These are phyloP conservation scores for Paecilomyces formosus DNA, from an alignment of 2,329 filamentous ascomycete genomes.

Conservation along the genomic window DNA sequence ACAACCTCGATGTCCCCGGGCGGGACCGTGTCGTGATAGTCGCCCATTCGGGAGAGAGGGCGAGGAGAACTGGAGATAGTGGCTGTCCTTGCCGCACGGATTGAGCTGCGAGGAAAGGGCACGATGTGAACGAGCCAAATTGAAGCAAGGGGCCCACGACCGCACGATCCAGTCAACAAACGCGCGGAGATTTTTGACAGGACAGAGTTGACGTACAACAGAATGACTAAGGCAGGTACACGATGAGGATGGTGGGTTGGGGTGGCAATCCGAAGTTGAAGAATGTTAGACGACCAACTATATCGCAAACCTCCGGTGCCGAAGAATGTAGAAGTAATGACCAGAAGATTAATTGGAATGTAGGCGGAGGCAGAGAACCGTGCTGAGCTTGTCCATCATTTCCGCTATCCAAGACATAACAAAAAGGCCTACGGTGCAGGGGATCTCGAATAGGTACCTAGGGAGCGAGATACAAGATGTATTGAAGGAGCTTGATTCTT, in stretches of 20 bases:
- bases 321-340: slow-evolving; percentile 25
- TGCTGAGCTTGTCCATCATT: background rate
- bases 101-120: slow-evolving; percentile 29
- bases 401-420: slow-evolving; percentile 10
- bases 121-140: slow-evolving; percentile 20
- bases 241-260: slow-evolving; percentile 13
- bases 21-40: slow-evolving; percentile 20
- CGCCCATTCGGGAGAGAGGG: slow-evolving; percentile 23
- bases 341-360: slow-evolving; percentile 24
- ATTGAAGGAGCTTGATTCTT: slow-evolving; percentile 10
- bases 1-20: slow-evolving; percentile 25
- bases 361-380: slow-evolving; percentile 10
- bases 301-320: slow-evolving; percentile 10
- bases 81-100: slow-evolving; percentile 28
- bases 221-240: slow-evolving; percentile 13
- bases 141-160: slow-evolving; percentile 29
- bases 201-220: slow-evolving; percentile 14
- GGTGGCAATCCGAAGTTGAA: slow-evolving; percentile 23
- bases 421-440: slow-evolving; percentile 1
- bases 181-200: slow-evolving; percentile 27
- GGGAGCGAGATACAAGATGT: slow-evolving; percentile 1
- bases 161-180: slow-evolving; percentile 29
- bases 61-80: slow-evolving; percentile 19
- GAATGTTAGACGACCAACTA: slow-evolving; percentile 26
- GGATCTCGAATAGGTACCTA: background rate